Conservation (phyloP, 2,329 filamentous ascomycete genomes). For the Calonectria fujianensis region DNA sequence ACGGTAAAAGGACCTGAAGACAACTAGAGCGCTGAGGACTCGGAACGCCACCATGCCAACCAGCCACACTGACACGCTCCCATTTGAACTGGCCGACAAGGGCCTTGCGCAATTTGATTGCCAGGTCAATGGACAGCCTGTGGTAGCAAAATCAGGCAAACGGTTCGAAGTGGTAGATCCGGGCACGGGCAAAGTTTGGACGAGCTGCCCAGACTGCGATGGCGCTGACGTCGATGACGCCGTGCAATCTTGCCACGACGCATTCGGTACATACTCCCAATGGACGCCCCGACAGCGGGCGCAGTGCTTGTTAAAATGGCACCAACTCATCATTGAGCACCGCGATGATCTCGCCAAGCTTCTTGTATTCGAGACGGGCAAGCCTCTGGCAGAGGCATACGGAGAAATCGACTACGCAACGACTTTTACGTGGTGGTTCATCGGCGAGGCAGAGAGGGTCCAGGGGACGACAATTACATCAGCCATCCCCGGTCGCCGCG, state of each 20-base stretch:
- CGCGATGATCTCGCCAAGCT: constrained; percentile 63
- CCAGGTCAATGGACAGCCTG: constrained; percentile 69
- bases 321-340: constrained; percentile 59
- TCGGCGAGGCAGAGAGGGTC: constrained; percentile 64
- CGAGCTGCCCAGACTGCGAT: constrained; percentile 68
- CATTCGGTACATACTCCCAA: constrained; percentile 62
- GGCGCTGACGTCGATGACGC: constrained; percentile 63
- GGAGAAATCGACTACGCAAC: constrained; percentile 74
- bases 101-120: constrained; percentile 70
- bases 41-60: constrained; percentile 26
- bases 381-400: constrained; percentile 72
- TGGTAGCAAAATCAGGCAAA: constrained; percentile 65
- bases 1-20: background rate
- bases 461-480: constrained; percentile 77
- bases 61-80: constrained; percentile 50
- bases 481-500: constrained; percentile 76
- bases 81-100: constrained; percentile 67
- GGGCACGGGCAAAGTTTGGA: constrained; percentile 70
- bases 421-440: constrained; percentile 75
- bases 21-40: background rate
- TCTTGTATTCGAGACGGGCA: constrained; percentile 72
- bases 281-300: constrained; percentile 60
- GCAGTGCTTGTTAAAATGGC: constrained; percentile 60
- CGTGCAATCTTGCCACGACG: constrained; percentile 59
- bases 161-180: constrained; percentile 73